Base-by-base conservation (phyloP, 495 filamentous ascomycete species). In the Xylaria sp. region DNA sequence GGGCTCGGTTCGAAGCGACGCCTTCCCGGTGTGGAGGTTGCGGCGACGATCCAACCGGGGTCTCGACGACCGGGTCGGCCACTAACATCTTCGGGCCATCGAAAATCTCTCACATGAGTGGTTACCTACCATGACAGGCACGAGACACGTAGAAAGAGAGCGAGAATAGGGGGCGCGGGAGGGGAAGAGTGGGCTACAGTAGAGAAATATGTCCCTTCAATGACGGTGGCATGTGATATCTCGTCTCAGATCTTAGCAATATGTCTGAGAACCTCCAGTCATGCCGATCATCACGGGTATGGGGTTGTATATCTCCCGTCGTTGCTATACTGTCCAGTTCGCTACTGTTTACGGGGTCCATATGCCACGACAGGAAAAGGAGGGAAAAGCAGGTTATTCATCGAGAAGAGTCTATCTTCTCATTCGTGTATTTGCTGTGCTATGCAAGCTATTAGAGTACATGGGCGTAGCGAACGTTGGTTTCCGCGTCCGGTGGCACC, bases 401-500 rank as follows among this genome's bases (percentile, higher is more conserved):
- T 50, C 6, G 1, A 11, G 40, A 61, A 43, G 53, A 59, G 17
- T 48, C 43, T 24, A 37, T 59, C 55, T 46, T 35, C 9, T 53
- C 35, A 24, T 8, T 64, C 15, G 26, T 71, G 19, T 46, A 41
- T 48, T 48, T 52, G 15, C 41, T 24, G 19, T 52, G 59, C 26
- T 53, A 29, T 67, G 15, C 26, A 35, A 37, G 19, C 43, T 69
- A 71, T 71, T 69, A 70, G 19, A 65, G 44, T 71, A 71, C 69
- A 71, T 52, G 29, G 57, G 35, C 68, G 44, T 63, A 58, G 61
- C 26, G 69, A 55, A 29, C 41, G 69, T 66, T 17, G n/a, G 35
- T 11, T 64, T 57, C 37, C 59, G 64, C 44, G 19, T 62, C 67
- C 8, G 24, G 50, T 33, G 31, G 53, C 46, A 29, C 43, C 21